phyloP scores from a whole-genome alignment of 495 filamentous ascomycete genomes.

The Neurospora tetraspora region DNA sequence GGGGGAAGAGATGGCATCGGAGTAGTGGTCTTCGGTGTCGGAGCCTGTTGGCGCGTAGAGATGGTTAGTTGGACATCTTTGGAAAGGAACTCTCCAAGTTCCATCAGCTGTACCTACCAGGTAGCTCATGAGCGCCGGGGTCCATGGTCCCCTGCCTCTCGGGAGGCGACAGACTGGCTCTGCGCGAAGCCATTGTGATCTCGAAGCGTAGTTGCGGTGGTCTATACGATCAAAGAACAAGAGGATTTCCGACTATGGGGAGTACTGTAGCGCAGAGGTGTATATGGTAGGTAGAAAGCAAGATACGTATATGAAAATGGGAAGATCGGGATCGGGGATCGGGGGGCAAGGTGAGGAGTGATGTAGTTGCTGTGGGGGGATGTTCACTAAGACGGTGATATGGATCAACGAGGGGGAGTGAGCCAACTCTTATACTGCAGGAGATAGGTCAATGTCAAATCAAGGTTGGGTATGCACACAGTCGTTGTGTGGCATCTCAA shows the following conservation, averaged over 20 bases:
- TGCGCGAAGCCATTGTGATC: constrained; percentile 14
- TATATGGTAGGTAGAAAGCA: neutral
- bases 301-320: neutral
- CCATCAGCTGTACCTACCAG: constrained; percentile 37
- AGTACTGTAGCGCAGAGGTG: neutral
- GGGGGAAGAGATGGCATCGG: constrained; percentile 70
- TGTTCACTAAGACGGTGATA: neutral
- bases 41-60: constrained; percentile 40
- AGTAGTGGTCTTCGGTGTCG: constrained; percentile 81
- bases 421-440: neutral
- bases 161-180: constrained; percentile 53
- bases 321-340: neutral
- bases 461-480: neutral
- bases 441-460: neutral
- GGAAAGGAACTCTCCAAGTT: too few species aligned
- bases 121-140: constrained; percentile 69
- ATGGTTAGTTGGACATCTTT: constrained; percentile 8
- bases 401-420: neutral
- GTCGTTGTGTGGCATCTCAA: neutral
- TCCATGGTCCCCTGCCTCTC: constrained; percentile 57
- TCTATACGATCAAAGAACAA: neutral
- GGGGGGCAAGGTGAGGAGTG: neutral
- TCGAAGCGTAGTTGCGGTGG: neutral
- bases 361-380: neutral
- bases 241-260: neutral